Percentiles rank a stretch among this genome's conserved stretches.
Conservation (phyloP, 768 basidiomycete genomes). For the Lactarius indigo region DNA sequence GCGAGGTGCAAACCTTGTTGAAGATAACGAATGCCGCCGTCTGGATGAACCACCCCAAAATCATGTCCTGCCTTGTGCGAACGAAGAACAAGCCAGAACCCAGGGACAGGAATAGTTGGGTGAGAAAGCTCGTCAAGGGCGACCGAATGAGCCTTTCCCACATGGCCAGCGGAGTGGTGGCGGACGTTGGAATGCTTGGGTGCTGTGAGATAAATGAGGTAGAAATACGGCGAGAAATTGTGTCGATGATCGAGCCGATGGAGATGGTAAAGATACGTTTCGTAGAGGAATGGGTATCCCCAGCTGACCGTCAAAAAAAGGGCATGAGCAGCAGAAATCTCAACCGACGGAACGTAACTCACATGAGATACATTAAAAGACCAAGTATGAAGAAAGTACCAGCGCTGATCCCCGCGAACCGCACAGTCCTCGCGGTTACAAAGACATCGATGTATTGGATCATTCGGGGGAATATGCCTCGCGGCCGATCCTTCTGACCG, state of each 20-base stretch:
- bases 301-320: constrained; percentile 53
- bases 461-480: constrained; percentile 5
- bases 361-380: constrained; percentile 70
- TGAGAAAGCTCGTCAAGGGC: constrained; percentile 76
- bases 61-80: constrained; percentile 51
- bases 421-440: constrained; percentile 49
- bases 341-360: constrained; percentile 30
- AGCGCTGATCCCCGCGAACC: constrained; percentile 69
- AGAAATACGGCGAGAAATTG: constrained; percentile 98
- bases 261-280: constrained; percentile 92
- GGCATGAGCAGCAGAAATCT: constrained; percentile 5
- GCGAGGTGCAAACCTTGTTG: constrained; percentile 98
- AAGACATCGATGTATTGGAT: constrained; percentile 33
- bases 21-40: constrained; percentile 90
- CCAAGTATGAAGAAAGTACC: constrained; percentile 64
- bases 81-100: constrained; percentile 74
- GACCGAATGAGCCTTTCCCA: constrained; percentile 55
- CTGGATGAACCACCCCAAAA: constrained; percentile 89
- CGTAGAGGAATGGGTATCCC: constrained; percentile 88
- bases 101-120: constrained; percentile 73
- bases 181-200: constrained; percentile 37
- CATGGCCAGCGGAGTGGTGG: constrained; percentile 28
- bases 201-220: constrained; percentile 89
- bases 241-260: constrained; percentile 93
- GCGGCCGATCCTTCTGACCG: not conserved